phyloP scores from a whole-genome alignment of 176 grass and related monocot species.

The Musa troglodytarum region DNA sequence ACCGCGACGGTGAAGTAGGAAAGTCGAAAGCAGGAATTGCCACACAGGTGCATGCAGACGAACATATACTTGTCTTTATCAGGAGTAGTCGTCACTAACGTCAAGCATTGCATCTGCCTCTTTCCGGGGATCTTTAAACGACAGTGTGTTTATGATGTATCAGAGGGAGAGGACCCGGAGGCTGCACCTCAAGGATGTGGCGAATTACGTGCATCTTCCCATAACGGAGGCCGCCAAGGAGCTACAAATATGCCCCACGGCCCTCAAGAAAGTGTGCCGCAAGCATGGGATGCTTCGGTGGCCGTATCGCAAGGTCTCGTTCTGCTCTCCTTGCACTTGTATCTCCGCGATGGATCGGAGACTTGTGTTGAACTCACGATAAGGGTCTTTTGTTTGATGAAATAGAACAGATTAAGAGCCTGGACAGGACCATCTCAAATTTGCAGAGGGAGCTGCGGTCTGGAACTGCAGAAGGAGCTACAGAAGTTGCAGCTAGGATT shows the following conservation, averaged over 20 bases:
- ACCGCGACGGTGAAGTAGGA: background rate
- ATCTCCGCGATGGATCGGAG: background rate
- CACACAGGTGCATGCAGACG: constrained; percentile 2
- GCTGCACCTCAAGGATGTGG: constrained; percentile 25
- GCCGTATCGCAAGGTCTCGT: constrained; percentile 39
- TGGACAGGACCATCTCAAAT: constrained; percentile 15
- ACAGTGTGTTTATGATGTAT: background rate
- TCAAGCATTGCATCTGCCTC: no score
- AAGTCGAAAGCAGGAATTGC: constrained; percentile 5
- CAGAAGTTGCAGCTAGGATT: background rate
- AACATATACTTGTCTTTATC: no score
- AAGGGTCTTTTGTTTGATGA: background rate
- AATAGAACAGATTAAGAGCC: constrained; percentile 21
- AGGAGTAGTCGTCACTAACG: background rate
- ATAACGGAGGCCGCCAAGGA: constrained; percentile 28
- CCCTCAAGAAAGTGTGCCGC: constrained; percentile 39
- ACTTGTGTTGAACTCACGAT: background rate
- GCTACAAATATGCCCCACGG: constrained; percentile 37
- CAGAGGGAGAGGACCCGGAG: constrained; percentile 40
- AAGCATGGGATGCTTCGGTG: constrained; percentile 23
- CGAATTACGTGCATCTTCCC: constrained; percentile 35
- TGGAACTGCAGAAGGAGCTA: background rate
- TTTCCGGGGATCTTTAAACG: background rate
- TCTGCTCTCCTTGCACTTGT: background rate
- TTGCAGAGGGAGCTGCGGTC: constrained; percentile 3